Evolutionary conservation across 495 filamentous ascomycete genomes (phyloP).

Genomic region (Daldinia caldariorum): DNA sequence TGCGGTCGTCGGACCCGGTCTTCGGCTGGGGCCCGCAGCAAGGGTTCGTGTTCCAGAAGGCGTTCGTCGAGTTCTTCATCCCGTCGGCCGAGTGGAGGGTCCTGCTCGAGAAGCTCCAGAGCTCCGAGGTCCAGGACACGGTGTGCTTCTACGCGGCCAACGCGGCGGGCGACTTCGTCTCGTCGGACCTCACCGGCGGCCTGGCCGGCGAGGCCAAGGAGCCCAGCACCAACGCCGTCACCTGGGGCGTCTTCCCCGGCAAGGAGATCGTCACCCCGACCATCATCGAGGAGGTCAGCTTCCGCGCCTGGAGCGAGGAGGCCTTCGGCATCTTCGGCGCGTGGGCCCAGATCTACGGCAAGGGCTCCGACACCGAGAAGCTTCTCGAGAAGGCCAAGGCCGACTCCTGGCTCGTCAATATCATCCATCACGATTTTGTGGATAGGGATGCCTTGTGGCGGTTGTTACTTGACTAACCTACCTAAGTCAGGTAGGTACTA

Average conservation of each 20-base stretch:
- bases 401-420: constrained; percentile 87
- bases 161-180: constrained; percentile 72
- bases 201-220: constrained; percentile 38
- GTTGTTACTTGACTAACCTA: constrained; percentile 51
- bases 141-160: constrained; percentile 90
- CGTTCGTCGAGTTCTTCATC: constrained; percentile 96
- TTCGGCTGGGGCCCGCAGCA: constrained; percentile 95
- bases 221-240: constrained; percentile 86
- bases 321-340: constrained; percentile 95
- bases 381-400: constrained; percentile 72
- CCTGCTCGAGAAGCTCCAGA: constrained; percentile 69
- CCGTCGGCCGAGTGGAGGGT: constrained; percentile 72
- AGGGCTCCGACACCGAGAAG: constrained; percentile 69
- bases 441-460: constrained; percentile 73
- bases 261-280: constrained; percentile 98
- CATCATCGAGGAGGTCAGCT: constrained; percentile 96
- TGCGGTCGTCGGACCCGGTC: constrained; percentile 75
- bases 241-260: constrained; percentile 94
- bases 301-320: constrained; percentile 94
- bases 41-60: constrained; percentile 97
- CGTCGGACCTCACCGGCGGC: constrained; percentile 60
- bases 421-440: constrained; percentile 86
- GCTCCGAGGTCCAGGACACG: constrained; percentile 63
- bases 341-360: constrained; percentile 86
- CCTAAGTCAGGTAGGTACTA: too few species aligned